Percentiles rank a stretch among this genome's conserved stretches.
Conservation (phyloP, 2,329 filamentous ascomycete genomes). For the Xylaria sp. region DNA sequence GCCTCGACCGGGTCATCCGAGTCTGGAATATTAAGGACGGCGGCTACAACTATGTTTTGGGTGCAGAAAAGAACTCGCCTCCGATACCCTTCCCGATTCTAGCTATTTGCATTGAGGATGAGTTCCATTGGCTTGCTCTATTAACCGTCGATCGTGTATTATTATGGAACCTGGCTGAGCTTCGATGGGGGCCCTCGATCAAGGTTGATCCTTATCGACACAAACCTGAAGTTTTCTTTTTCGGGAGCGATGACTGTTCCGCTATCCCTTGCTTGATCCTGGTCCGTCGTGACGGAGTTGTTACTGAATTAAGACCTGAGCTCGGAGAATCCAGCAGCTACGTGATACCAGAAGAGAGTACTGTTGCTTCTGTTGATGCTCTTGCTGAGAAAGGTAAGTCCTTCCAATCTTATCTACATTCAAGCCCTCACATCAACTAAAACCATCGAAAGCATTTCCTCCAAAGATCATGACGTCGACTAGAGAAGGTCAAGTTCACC, state of each 20-base stretch:
- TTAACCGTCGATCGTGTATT: constrained; percentile 68
- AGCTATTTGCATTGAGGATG: constrained; percentile 72
- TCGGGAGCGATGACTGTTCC: constrained; percentile 58
- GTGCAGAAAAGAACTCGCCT: constrained; percentile 54
- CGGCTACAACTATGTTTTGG: constrained; percentile 54
- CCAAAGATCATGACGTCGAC: constrained; percentile 50
- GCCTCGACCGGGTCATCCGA: constrained; percentile 74
- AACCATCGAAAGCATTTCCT: constrained; percentile 40
- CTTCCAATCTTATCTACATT: neutral
- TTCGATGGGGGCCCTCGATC: constrained; percentile 66
- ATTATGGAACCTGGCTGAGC: constrained; percentile 71
- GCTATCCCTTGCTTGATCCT: constrained; percentile 64
- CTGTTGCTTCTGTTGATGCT: constrained; percentile 62
- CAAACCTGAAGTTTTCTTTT: constrained; percentile 72
- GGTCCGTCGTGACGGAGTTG: constrained; percentile 71
- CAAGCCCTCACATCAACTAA: constrained; percentile 29
- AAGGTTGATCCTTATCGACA: constrained; percentile 67
- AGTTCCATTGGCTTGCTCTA: constrained; percentile 73
- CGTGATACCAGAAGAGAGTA: constrained; percentile 61
- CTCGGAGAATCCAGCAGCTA: constrained; percentile 56
- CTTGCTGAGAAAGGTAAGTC: constrained; percentile 59
- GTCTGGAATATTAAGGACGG: constrained; percentile 71
- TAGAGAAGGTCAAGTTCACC: constrained; percentile 47
- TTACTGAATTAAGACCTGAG: constrained; percentile 67
- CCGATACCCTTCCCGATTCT: constrained; percentile 68